Evolutionary conservation across 495 filamentous ascomycete species (phyloP).

Genomic region (Pseudomonodictys pantanalensis): DNA sequence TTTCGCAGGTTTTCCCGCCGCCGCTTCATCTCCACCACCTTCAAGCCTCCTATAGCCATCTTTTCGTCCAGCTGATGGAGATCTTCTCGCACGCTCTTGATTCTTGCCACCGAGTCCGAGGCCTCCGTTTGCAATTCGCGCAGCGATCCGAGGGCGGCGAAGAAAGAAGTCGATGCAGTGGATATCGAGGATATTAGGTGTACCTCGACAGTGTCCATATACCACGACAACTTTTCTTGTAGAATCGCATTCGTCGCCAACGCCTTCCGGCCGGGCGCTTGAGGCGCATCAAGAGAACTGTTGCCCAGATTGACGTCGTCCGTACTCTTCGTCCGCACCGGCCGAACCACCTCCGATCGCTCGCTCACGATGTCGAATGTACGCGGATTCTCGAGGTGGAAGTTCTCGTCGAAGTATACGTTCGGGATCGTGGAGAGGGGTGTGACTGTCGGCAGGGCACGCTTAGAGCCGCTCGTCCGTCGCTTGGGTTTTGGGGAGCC

Average conservation of each 20-base stretch:
- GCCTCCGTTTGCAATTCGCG: constrained; percentile 89
- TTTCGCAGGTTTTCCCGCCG: constrained; percentile 81
- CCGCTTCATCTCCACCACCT: constrained; percentile 77
- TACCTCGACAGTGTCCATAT: constrained; percentile 99
- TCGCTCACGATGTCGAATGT: constrained; percentile 98
- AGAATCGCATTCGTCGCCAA: constrained; percentile 95
- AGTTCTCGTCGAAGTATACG: constrained; percentile 93
- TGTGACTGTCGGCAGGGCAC: constrained; percentile 62
- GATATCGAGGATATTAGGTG: constrained; percentile 96
- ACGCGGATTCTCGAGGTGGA: constrained; percentile 91
- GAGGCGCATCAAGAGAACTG: constrained; percentile 59
- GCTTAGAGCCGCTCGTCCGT: constrained; percentile 54
- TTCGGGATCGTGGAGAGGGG: constrained; percentile 87
- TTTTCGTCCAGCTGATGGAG: constrained; percentile 76
- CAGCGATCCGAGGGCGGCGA: constrained; percentile 88
- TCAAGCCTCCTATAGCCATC: constrained; percentile 81
- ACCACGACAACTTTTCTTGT: constrained; percentile 99
- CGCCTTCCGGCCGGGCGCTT: constrained; percentile 63
- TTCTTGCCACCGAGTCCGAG: constrained; percentile 82
- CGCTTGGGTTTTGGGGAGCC: constrained; percentile 48
- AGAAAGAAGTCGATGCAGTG: constrained; percentile 91
- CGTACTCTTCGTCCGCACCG: constrained; percentile 52
- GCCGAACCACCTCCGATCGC: constrained; percentile 83
- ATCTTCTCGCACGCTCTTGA: constrained; percentile 76
- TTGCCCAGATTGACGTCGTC: constrained; percentile 58